These are phyloP conservation scores for Suillus spraguei DNA, from an alignment of 768 basidiomycete species.

Conservation along the genomic window DNA sequence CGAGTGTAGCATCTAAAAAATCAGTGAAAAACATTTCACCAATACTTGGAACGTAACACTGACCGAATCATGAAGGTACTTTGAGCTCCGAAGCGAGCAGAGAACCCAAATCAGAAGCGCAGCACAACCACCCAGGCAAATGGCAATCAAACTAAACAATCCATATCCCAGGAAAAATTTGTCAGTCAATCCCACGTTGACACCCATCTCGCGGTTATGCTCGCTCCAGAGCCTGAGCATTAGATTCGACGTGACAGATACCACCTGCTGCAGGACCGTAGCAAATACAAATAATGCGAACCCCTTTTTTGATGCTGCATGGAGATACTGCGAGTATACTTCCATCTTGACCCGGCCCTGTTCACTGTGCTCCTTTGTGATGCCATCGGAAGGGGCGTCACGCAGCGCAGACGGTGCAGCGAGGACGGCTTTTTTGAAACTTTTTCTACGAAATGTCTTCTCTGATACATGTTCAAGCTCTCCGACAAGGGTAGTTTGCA, in stretches of 20 bases:
- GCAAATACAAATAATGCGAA: constrained; percentile 66
- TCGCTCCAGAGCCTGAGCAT: constrained; percentile 85
- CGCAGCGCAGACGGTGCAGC: constrained; percentile 43
- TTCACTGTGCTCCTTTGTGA: constrained; percentile 73
- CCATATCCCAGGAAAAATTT: constrained; percentile 68
- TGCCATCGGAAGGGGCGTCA: constrained; percentile 43
- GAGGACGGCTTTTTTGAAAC: constrained; percentile 59
- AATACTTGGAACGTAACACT: constrained; percentile 25
- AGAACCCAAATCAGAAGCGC: constrained; percentile 75
- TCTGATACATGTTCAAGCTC: constrained; percentile 44
- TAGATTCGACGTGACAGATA: constrained; percentile 60
- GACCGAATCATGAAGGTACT: constrained; percentile 75
- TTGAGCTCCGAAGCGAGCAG: constrained; percentile 75
- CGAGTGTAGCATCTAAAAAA: constrained; percentile 68
- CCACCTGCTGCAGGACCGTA: constrained; percentile 56
- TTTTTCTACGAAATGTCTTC: constrained; percentile 57
- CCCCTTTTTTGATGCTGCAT: constrained; percentile 75
- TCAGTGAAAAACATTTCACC: constrained; percentile 10
- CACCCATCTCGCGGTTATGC: constrained; percentile 63
- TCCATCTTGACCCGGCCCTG: constrained; percentile 77
- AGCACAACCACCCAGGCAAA: constrained; percentile 53
- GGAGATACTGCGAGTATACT: constrained; percentile 79
- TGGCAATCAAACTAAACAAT: constrained; percentile 60
- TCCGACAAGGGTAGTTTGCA: constrained; percentile 25
- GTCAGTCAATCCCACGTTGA: constrained; percentile 56